Conservation (phyloP, 2,329 filamentous ascomycete species). For the Lasiodiplodia gonubiensis region DNA sequence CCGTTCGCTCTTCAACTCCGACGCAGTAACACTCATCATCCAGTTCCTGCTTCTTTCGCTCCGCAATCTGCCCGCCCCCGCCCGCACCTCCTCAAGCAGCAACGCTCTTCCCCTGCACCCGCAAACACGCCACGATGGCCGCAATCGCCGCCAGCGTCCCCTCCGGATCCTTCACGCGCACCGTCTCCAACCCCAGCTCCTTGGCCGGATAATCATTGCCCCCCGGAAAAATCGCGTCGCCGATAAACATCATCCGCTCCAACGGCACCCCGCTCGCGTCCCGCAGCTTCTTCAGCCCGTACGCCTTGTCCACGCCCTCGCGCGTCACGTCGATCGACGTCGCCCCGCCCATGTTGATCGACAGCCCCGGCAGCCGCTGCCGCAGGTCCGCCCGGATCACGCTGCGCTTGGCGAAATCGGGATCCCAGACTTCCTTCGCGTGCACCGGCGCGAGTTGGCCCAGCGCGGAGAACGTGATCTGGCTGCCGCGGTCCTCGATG, state of each 20-base stretch:
- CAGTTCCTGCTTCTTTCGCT: too few species aligned
- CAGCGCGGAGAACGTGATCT: slow-evolving; percentile 52
- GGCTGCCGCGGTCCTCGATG: slow-evolving; percentile 51
- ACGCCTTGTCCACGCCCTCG: slow-evolving; percentile 49
- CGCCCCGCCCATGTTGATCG: slow-evolving; percentile 51
- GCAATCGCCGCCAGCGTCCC: slow-evolving; percentile 37
- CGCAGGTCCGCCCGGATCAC: slow-evolving; percentile 48
- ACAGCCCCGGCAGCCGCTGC: slow-evolving; percentile 44
- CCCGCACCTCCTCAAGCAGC: too few species aligned
- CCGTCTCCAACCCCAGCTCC: slow-evolving; percentile 40
- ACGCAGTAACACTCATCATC: too few species aligned
- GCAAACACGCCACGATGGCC: slow-evolving; percentile 33
- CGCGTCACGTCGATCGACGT: slow-evolving; percentile 51
- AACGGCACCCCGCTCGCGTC: slow-evolving; percentile 42
- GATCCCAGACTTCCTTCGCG: slow-evolving; percentile 48
- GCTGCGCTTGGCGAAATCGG: slow-evolving; percentile 49
- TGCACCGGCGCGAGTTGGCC: slow-evolving; percentile 48
- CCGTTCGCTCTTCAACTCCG: too few species aligned
- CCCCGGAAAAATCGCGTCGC: slow-evolving; percentile 50
- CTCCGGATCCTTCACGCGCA: slow-evolving; percentile 35
- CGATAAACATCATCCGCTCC: slow-evolving; percentile 50
- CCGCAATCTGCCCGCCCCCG: too few species aligned
- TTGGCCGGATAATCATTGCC: slow-evolving; percentile 49
- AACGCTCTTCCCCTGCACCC: background rate
- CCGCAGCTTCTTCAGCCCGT: slow-evolving; percentile 37